Conservation (phyloP, 768 basidiomycete genomes). For the Termitomyces sp. region DNA sequence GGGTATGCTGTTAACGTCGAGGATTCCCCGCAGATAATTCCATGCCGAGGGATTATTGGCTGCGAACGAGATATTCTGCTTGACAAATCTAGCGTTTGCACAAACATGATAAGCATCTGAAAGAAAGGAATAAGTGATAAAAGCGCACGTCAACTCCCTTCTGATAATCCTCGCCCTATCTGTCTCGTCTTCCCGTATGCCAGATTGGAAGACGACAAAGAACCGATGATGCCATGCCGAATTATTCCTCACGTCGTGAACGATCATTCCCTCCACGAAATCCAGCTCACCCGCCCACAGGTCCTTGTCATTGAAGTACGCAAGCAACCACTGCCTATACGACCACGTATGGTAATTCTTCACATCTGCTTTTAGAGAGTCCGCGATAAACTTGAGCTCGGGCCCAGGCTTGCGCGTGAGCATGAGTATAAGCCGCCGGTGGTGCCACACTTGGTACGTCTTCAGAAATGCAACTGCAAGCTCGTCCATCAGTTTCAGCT, state of each 20-base stretch:
- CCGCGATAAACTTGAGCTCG: slow-evolving; percentile 81
- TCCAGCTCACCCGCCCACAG: slow-evolving; percentile 76
- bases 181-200: slow-evolving; percentile 57
- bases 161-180: slow-evolving; percentile 56
- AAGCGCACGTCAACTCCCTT: slow-evolving; percentile 75
- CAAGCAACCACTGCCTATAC: slow-evolving; percentile 92
- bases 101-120: not conserved
- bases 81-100: slow-evolving; percentile 58
- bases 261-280: slow-evolving; percentile 68
- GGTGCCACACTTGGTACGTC: slow-evolving; percentile 98
- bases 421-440: slow-evolving; percentile 73
- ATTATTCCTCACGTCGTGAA: slow-evolving; percentile 86
- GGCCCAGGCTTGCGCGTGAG: slow-evolving; percentile 46
- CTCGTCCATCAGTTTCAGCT: slow-evolving; percentile 84
- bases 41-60: slow-evolving; percentile 95
- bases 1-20: slow-evolving; percentile 58
- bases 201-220: slow-evolving; percentile 77
- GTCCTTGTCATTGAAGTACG: slow-evolving; percentile 72
- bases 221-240: slow-evolving; percentile 97
- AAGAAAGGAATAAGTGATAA: slow-evolving; percentile 5
- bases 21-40: slow-evolving; percentile 93
- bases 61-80: slow-evolving; percentile 77
- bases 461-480: slow-evolving; percentile 83
- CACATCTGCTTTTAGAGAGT: slow-evolving; percentile 67
- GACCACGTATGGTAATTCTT: slow-evolving; percentile 99